Evolutionary conservation across 2,329 filamentous ascomycete species (phyloP).

Genomic region (Fusarium floridanum): DNA sequence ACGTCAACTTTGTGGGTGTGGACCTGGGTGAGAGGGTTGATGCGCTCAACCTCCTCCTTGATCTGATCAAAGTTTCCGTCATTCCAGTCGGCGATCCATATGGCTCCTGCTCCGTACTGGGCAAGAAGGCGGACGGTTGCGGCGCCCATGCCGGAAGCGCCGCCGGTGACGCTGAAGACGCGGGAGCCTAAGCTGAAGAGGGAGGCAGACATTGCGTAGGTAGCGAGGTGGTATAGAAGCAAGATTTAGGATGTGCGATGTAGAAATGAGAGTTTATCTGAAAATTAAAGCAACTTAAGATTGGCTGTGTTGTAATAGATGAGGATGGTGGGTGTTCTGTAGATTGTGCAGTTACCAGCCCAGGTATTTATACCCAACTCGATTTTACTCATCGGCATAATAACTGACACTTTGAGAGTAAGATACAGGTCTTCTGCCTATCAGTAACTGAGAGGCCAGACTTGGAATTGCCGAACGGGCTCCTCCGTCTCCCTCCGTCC

Average conservation of each 20-base stretch:
- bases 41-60: background rate
- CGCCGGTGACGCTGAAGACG: background rate
- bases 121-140: background rate
- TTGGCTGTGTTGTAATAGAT: background rate
- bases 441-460: background rate
- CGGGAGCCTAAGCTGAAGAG: background rate
- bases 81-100: background rate
- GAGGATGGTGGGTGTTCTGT: background rate
- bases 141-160: background rate
- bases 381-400: background rate
- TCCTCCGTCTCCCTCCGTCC: background rate
- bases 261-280: background rate
- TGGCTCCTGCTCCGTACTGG: background rate
- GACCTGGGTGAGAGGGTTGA: constrained; percentile 1
- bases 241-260: fast-evolving
- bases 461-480: background rate
- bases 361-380: background rate
- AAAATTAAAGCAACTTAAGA: background rate
- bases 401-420: background rate
- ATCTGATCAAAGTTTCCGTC: background rate
- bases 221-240: background rate
- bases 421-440: background rate
- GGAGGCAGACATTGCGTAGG: background rate
- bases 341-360: background rate
- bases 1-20: background rate